Conservation (phyloP, 2,329 filamentous ascomycete species). For the Fonsecaea pugnacius region DNA sequence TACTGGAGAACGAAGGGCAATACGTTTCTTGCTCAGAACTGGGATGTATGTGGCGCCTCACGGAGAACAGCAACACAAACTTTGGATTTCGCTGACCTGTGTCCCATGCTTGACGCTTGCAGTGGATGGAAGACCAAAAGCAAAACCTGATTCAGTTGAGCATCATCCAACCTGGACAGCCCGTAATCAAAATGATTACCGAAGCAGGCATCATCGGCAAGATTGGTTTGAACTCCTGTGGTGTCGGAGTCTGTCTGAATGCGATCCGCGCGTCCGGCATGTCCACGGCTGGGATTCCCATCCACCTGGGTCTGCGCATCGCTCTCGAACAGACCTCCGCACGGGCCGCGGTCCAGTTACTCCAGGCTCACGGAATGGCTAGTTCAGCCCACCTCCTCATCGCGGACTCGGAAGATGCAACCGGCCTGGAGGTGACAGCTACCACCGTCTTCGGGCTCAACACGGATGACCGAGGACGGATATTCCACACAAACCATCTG, state of each 20-base stretch:
- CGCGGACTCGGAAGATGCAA: slow-evolving; percentile 50
- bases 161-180: slow-evolving; percentile 52
- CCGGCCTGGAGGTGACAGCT: slow-evolving; percentile 55
- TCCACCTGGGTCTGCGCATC: slow-evolving; percentile 59
- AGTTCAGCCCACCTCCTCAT: slow-evolving; percentile 59
- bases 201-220: slow-evolving; percentile 52
- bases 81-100: too few species aligned
- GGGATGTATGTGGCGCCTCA: slow-evolving; percentile 51
- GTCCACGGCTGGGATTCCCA: slow-evolving; percentile 52
- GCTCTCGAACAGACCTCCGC: slow-evolving; percentile 54
- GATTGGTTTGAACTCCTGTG: slow-evolving; percentile 51
- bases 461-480: slow-evolving; percentile 44
- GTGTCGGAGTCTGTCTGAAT: slow-evolving; percentile 61
- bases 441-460: slow-evolving; percentile 34
- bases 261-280: slow-evolving; percentile 58
- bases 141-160: slow-evolving; percentile 55
- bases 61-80: too few species aligned
- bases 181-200: slow-evolving; percentile 58
- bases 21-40: slow-evolving; percentile 58
- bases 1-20: slow-evolving; percentile 51
- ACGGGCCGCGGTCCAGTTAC: slow-evolving; percentile 54
- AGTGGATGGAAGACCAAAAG: slow-evolving; percentile 54
- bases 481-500: slow-evolving; percentile 54
- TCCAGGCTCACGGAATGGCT: slow-evolving; percentile 54
- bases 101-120: neutral